Evolutionary conservation across 2,329 filamentous ascomycete species (phyloP), one percentile per base, ranked within the genome.

Genomic region (Aspergillus carbonarius): DNA sequence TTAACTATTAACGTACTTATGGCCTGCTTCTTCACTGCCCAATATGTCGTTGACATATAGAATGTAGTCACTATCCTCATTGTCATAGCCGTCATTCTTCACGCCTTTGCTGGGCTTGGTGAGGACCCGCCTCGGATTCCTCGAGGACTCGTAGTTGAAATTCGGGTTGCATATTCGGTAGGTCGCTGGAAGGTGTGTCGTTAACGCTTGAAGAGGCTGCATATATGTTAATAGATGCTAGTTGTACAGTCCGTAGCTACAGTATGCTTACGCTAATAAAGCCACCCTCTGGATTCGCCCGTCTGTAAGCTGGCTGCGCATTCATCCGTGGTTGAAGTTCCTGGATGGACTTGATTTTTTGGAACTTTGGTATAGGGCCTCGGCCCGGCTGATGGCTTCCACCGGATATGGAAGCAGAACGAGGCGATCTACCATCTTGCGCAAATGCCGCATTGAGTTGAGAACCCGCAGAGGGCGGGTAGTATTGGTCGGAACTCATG

Each of bases 31-130:
- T 77, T 99, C 95, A 13, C 93, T 98, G 9, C 95, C 95, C 55
- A 99, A 81, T 64, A 99, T 99, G 74, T 99, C 95, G 75, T 99
- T 99, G 69, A 99, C 95, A 69, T 98, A 99, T 66, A 99, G 85
- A 70, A 99, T 99, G 73, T 99, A 99, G 73, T 99, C 95, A 75
- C 95, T 98, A 68, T 99, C 95, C 74, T 99, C 95, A 67, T 99
- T 99, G 73, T 99, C 95, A 71, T 95, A 99, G 4, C 95, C 95
- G 79, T 99, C 95, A 71, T 99, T 99, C 83, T 99, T 99, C 62
- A 91, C 86, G 13, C 95, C 95, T 79, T 99, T 99, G 84, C 95
- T 98, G 7, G 95, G 95, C 77, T 99, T 99, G 15, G 95, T 99
- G 66, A 99, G 83, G 51, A 99, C 95, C 74, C 95, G 86, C 62